Conservation (phyloP, 2,329 filamentous ascomycete genomes). For the Stemphylium vesicarium region DNA sequence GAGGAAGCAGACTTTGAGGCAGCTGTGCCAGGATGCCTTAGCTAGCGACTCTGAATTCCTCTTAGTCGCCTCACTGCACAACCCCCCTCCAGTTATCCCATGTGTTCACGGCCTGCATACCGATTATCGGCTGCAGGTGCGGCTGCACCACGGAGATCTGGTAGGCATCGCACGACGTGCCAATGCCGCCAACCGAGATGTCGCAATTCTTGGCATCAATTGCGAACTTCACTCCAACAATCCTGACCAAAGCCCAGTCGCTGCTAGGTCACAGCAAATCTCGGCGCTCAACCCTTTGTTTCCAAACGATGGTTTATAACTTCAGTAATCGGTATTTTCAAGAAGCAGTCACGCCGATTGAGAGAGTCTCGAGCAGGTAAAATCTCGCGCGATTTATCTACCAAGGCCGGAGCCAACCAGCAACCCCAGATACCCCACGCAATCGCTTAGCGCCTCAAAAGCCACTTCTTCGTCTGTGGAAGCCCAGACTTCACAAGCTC, state of each 20-base stretch:
- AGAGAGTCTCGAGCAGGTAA: background rate
- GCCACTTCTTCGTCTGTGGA: constrained; percentile 19
- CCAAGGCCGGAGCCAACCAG: constrained; percentile 7
- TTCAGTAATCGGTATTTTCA: too few species aligned
- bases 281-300: background rate
- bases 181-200: constrained; percentile 16
- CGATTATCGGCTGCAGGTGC: constrained; percentile 1
- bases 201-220: constrained; percentile 17
- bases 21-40: too few species aligned
- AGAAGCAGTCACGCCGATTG: background rate
- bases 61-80: too few species aligned
- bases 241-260: background rate
- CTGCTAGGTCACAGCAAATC: background rate
- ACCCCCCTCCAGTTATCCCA: background rate
- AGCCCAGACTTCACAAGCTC: constrained; percentile 42
- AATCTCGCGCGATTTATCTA: background rate
- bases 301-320: background rate
- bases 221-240: constrained; percentile 5
- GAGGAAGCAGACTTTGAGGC: too few species aligned
- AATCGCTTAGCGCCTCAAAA: constrained; percentile 4
- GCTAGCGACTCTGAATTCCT: background rate
- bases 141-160: constrained; percentile 3
- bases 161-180: constrained; percentile 7
- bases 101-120: background rate
- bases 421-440: constrained; percentile 4